Percentiles rank a stretch among this genome's conserved stretches.
Conservation (phyloP, 192 early-diverging fungal genomes). For the Umbelopsis ramanniana region DNA sequence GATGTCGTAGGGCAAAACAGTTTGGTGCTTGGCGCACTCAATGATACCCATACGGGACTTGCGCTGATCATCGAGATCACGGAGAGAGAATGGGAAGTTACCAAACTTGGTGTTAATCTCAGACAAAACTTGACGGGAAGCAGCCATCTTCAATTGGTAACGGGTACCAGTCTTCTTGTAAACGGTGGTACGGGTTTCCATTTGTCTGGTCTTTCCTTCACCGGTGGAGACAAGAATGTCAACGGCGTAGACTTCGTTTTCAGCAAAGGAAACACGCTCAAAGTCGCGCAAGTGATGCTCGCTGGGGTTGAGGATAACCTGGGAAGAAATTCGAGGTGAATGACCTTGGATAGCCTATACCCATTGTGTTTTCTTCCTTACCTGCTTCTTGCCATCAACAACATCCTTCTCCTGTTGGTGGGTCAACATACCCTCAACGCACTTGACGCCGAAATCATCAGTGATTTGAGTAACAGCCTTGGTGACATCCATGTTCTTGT, state of each 20-base stretch:
- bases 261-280: constrained; percentile 68
- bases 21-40: constrained; percentile 83
- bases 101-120: constrained; percentile 83
- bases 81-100: constrained; percentile 87
- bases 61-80: constrained; percentile 87
- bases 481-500: constrained; percentile 73
- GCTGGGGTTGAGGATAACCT: constrained; percentile 88
- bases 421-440: constrained; percentile 92
- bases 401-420: constrained; percentile 86
- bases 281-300: constrained; percentile 75
- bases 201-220: constrained; percentile 80
- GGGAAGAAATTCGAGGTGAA: background rate
- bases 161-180: constrained; percentile 85
- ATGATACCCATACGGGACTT: constrained; percentile 91
- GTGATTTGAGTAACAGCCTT: constrained; percentile 82
- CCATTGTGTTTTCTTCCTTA: background rate
- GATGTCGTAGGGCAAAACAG: constrained; percentile 83
- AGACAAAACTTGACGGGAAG: constrained; percentile 72
- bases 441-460: constrained; percentile 81
- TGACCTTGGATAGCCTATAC: no score
- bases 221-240: constrained; percentile 90
- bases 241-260: constrained; percentile 92
- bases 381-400: constrained; percentile 88
- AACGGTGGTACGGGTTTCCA: constrained; percentile 81
- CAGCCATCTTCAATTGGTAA: constrained; percentile 88